These are phyloP conservation scores for Trichosanthes truncata DNA, from an alignment of 306 rosid species.

Conservation along the genomic window DNA sequence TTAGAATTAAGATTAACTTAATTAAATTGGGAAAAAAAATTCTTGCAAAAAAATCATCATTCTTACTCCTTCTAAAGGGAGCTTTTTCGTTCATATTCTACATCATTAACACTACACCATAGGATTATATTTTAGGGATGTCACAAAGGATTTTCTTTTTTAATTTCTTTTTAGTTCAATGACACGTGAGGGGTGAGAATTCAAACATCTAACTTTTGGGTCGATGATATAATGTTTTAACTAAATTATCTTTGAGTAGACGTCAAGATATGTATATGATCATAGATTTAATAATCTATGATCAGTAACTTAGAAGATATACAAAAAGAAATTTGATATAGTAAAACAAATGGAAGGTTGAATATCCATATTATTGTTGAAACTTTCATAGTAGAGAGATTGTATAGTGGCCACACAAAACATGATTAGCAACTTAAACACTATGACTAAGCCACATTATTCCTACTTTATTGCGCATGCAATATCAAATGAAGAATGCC, in stretches of 20 bases:
- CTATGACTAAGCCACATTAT: background rate
- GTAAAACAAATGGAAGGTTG: background rate
- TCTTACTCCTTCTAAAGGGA: background rate
- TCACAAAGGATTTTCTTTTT: no score
- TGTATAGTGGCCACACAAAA: background rate
- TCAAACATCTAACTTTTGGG: no score
- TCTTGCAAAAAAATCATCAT: background rate
- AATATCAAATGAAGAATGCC: constrained; percentile 1
- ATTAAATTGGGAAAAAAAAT: background rate
- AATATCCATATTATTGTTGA: background rate
- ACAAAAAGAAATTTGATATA: background rate
- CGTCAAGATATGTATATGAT: no score
- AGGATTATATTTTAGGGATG: background rate
- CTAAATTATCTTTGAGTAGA: no score
- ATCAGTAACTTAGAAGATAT: background rate
- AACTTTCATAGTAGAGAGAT: background rate
- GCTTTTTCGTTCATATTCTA: background rate
- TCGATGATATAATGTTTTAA: no score
- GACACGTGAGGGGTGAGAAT: no score
- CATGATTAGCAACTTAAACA: constrained; percentile 1
- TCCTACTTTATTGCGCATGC: constrained; percentile 11
- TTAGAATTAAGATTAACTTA: background rate
- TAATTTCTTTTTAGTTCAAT: no score
- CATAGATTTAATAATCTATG: no score
- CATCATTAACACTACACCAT: background rate